Percentiles rank a stretch among this genome's conserved stretches.
Conservation (phyloP, 345 rosid genomes). For the Zanthoxylum bungeanum region DNA sequence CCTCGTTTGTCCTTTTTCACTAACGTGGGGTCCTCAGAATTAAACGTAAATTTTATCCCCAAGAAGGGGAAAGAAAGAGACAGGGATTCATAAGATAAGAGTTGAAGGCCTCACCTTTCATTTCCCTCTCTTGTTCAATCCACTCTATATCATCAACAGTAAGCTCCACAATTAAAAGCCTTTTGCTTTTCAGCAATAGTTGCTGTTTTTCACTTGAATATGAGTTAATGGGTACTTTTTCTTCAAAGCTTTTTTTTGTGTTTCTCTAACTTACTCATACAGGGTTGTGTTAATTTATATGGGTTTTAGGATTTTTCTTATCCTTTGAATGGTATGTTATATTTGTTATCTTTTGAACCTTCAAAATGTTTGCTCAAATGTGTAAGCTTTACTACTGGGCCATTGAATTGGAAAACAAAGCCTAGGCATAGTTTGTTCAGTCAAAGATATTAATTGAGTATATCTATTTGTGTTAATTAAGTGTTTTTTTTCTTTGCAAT, state of each 20-base stretch:
- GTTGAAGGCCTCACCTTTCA: conserved; percentile 39
- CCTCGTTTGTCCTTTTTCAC: not conserved
- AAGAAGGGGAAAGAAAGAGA: not conserved
- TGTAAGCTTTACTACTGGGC: not conserved
- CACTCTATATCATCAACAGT: not conserved
- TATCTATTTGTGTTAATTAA: not conserved
- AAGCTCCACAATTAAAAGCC: not conserved
- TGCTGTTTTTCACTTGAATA: conserved; percentile 10
- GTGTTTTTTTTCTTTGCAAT: not conserved
- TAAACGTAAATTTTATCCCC: conserved; percentile 3
- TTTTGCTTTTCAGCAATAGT: conserved; percentile 10
- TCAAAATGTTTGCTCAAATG: conserved; percentile 4
- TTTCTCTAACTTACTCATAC: not conserved
- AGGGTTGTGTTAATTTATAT: conserved; percentile 7
- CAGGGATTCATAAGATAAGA: conserved; percentile 34
- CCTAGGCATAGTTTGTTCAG: not conserved
- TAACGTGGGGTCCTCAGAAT: not conserved
- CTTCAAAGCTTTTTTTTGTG: not conserved
- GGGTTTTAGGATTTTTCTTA: conserved; percentile 1
- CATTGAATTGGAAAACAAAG: not conserved
- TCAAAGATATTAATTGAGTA: not conserved
- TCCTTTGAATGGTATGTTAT: not conserved
- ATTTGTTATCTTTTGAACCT: not conserved
- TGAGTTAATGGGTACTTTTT: conserved; percentile 8
- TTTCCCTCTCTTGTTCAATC: conserved; percentile 26